phyloP scores from a whole-genome alignment of 2,329 filamentous ascomycete genomes.

The Corinectria fuckeliana region DNA sequence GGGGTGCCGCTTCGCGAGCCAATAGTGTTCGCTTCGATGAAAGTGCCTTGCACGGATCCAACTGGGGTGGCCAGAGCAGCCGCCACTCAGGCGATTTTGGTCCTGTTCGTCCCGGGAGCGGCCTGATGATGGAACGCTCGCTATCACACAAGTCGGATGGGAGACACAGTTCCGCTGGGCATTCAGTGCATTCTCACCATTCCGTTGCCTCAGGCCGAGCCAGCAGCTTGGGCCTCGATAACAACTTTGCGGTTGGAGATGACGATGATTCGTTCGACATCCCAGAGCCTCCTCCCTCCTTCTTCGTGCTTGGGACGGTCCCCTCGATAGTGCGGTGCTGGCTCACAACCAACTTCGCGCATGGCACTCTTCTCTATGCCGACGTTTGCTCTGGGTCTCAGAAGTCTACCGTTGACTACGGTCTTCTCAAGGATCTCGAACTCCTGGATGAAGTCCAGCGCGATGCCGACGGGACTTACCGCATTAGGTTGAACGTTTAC shows the following conservation, averaged over 20 bases:
- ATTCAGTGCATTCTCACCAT: constrained; percentile 71
- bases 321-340: constrained; percentile 96
- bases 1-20: constrained; percentile 87
- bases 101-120: constrained; percentile 77
- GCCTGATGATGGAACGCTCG: constrained; percentile 88
- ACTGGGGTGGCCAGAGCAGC: constrained; percentile 79
- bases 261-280: constrained; percentile 75
- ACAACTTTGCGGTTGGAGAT: constrained; percentile 66
- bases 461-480: constrained; percentile 68
- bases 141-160: constrained; percentile 96
- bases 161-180: constrained; percentile 89
- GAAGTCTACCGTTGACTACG: constrained; percentile 79
- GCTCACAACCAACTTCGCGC: constrained; percentile 89
- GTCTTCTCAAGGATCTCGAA: constrained; percentile 76
- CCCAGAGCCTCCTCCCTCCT: constrained; percentile 78
- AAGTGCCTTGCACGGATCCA: constrained; percentile 85
- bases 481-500: constrained; percentile 81
- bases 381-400: constrained; percentile 92
- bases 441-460: constrained; percentile 70
- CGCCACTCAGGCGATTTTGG: constrained; percentile 85
- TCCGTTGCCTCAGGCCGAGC: constrained; percentile 81
- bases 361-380: constrained; percentile 87
- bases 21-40: constrained; percentile 99
- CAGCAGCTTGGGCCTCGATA: constrained; percentile 87
- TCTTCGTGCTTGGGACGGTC: constrained; percentile 86